Percentiles rank a stretch among this genome's conserved stretches.
Conservation (phyloP, 2,329 filamentous ascomycete species). For the Mariannaea elegans region DNA sequence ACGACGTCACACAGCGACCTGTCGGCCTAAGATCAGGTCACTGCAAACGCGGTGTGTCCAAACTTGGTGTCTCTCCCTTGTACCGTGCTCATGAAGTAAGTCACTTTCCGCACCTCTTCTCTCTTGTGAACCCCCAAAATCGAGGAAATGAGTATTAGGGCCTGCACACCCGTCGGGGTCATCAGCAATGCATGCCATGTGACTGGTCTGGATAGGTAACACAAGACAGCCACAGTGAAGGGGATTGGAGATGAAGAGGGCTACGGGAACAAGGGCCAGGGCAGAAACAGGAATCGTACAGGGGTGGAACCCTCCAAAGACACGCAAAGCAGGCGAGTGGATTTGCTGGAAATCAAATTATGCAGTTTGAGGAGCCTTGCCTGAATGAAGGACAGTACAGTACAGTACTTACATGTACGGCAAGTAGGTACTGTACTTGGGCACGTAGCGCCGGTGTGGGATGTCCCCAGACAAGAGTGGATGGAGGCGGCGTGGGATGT, state of each 20-base stretch:
- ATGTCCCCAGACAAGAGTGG: background rate
- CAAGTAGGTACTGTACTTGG: no score
- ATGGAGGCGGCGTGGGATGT: background rate
- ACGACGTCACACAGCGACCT: background rate
- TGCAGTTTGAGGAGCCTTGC: no score
- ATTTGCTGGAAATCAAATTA: slow-evolving; percentile 12
- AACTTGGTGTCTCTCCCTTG: background rate
- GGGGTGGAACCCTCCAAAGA: slow-evolving; percentile 1
- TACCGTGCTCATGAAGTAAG: background rate
- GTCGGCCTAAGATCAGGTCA: background rate
- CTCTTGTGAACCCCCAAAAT: background rate
- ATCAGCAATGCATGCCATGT: slow-evolving; percentile 12
- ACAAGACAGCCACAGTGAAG: background rate
- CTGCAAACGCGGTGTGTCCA: background rate
- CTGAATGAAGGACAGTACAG: no score
- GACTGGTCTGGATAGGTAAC: slow-evolving; percentile 1
- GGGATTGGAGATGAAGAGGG: slow-evolving; percentile 3
- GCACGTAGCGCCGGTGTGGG: background rate
- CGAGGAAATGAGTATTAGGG: slow-evolving; percentile 3
- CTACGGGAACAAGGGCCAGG: slow-evolving; percentile 10
- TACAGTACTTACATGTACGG: no score
- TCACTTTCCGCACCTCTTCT: background rate
- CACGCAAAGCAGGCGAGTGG: no score
- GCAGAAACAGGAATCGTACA: background rate
- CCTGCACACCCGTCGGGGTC: background rate